phyloP scores from a whole-genome alignment of 164 flowering plant genomes.

The Vitis labrusca region DNA sequence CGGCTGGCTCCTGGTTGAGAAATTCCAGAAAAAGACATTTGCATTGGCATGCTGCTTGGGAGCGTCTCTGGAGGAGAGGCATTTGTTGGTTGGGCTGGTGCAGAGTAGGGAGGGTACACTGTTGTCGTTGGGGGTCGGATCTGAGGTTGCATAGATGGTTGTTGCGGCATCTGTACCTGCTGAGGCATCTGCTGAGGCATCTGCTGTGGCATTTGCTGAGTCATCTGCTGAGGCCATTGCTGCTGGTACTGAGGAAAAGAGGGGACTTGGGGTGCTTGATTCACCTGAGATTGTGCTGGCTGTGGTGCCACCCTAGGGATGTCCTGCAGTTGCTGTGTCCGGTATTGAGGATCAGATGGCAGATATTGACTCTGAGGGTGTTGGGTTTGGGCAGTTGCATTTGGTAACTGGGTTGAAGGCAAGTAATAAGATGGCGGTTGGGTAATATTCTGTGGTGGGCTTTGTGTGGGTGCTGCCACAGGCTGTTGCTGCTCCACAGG shows the following conservation, averaged over 20 bases:
- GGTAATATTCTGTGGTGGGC: slow-evolving; percentile 42
- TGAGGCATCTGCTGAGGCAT: slow-evolving; percentile 66
- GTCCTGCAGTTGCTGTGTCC: slow-evolving; percentile 53
- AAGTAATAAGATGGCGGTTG: slow-evolving; percentile 64
- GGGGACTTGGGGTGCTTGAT: slow-evolving; percentile 43
- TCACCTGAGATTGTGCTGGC: slow-evolving; percentile 47
- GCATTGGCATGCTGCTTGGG: slow-evolving; percentile 71
- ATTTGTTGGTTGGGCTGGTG: slow-evolving; percentile 52
- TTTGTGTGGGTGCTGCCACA: slow-evolving; percentile 40
- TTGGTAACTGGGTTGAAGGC: slow-evolving; percentile 47
- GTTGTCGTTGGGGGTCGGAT: slow-evolving; percentile 46
- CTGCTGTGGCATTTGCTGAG: slow-evolving; percentile 38
- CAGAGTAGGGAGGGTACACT: slow-evolving; percentile 46
- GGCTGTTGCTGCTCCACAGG: slow-evolving; percentile 49
- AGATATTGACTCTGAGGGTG: slow-evolving; percentile 52
- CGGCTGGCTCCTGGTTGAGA: slow-evolving; percentile 50
- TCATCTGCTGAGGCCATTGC: slow-evolving; percentile 64
- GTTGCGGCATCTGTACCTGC: slow-evolving; percentile 52
- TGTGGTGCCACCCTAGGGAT: slow-evolving; percentile 41
- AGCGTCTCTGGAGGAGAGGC: slow-evolving; percentile 48
- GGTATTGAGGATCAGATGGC: slow-evolving; percentile 55
- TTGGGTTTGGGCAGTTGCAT: slow-evolving; percentile 38
- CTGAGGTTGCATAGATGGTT: slow-evolving; percentile 50
- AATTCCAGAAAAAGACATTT: slow-evolving; percentile 49
- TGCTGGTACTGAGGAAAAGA: slow-evolving; percentile 60